A percentile compares a stretch with the other conserved stretches of the same genome.
Conservation (phyloP, 495 filamentous ascomycete species). For the Chaetomium cochliodes region DNA sequence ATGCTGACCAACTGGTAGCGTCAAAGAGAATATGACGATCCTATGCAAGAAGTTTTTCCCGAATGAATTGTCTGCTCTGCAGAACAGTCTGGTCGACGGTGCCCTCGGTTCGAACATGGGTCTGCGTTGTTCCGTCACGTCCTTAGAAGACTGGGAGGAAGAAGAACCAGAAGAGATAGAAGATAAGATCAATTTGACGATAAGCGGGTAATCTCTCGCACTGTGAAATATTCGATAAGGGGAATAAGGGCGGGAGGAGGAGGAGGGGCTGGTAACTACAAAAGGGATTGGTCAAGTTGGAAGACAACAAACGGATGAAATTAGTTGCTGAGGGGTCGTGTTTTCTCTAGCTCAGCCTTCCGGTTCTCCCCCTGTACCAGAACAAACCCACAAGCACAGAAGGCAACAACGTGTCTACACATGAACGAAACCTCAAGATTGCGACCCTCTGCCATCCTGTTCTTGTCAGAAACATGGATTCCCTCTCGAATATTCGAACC, state of each 20-base stretch:
- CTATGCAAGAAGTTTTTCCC: constrained; percentile 18
- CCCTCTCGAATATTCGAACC: constrained; percentile 12
- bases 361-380: not conserved
- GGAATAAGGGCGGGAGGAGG: too few relatives aligned
- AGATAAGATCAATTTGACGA: not conserved
- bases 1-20: constrained; percentile 7
- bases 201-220: not conserved
- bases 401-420: too few relatives aligned
- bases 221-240: too few relatives aligned
- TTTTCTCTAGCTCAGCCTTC: not conserved
- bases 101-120: not conserved
- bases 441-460: not conserved
- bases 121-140: constrained; percentile 5
- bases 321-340: not conserved
- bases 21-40: constrained; percentile 17
- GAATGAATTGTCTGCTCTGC: constrained; percentile 2
- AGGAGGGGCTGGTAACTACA: too few relatives aligned
- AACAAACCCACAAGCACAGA: not conserved
- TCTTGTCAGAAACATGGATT: constrained; percentile 3
- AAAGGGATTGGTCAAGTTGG: too few relatives aligned
- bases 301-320: not conserved
- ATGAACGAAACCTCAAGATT: too few relatives aligned
- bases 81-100: not conserved
- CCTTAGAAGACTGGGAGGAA: not conserved
- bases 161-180: constrained; percentile 13